Base-by-base conservation (phyloP, 2,329 filamentous ascomycete genomes). In the Cadophora sp. region DNA sequence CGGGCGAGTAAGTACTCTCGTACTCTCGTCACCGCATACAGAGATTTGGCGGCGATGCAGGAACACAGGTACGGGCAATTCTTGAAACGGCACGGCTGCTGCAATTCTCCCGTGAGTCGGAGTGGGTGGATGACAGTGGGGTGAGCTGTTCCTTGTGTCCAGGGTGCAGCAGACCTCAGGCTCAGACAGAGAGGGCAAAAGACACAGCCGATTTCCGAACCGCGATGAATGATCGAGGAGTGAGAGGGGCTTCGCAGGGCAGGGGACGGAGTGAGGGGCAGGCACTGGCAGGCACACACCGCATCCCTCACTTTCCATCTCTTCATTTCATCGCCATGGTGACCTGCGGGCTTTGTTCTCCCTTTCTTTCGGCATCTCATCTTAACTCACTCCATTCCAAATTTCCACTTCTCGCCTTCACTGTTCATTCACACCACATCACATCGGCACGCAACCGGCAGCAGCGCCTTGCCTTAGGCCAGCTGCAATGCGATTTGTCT, bases 61-160 rank as follows among this genome's bases (percentile, higher is more conserved):
- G 47, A 50, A 65, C 63, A 50, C 63, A 59, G 56, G 30, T 30
- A 50, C 63, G 43, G 56, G 47, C 33, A 39, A 20, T 53, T 60
- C 47, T 39, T 53, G 55, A 65, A 55, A 65, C 56, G 36, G 47
- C 41, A 45, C 55, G 55, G 27, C 22, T 43, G 20, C 33, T 64
- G 39, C 6, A 50, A 60, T 65, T 65, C 27, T 65, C 55, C 56
- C 63, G 56, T 60, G 63, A 47, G 61, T 45, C 24, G 39, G 36
- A 47, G 20, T 36, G 39, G 30, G 47, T 11, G 59, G 45, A 24
- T 16, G 9, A 27, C 20, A 30, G 22, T 51, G 14, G 22, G 50
- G 50, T 53, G 27, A 24, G 24, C 30, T 55, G 45, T 47, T n/a
- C n/a, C n/a, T n/a, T 47, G 51, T 55, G 51, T 36, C 51, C 33